Evolutionary conservation across 805 yeast genomes (phyloP), one percentile per base, ranked within the genome.

Genomic region (Cyberlindnera xishuangbannaensis): DNA sequence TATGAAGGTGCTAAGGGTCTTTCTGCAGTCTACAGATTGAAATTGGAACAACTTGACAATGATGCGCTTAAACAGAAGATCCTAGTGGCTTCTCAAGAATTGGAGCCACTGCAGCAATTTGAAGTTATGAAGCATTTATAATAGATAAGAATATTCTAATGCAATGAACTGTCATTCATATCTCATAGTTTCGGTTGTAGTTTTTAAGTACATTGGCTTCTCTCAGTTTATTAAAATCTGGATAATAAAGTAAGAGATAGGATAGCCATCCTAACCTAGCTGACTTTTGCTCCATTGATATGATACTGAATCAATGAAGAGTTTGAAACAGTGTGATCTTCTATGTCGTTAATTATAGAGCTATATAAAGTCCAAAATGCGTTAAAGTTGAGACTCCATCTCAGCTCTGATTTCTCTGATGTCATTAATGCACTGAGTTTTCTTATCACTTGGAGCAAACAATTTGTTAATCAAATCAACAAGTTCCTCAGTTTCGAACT

Each of bases 371-470:
- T n/a, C n/a, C n/a, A n/a, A n/a, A n/a, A n/a, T n/a, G n/a, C n/a
- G n/a, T n/a, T n/a, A n/a, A n/a, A n/a, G n/a, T n/a, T n/a, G n/a
- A n/a, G n/a, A n/a, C n/a, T 20, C 23, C 23, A 20, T 20, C n/a
- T 24, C 28, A 5, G 26, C 33, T 12, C 83, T 71, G 6, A 76
- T 71, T 39, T 64, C 74, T 16, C 57, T 51, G 24, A 64, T 59
- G 28, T 64, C 69, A 14, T 48, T 46, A 32, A 63, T 61, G 23
- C 59, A 55, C 20, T 45, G 48, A 16, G 51, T 47, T 37, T 65
- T 59, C 15, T 58, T 32, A 3, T 44, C 52, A 10, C 67, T 63
- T 28, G 63, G 65, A n/a, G 65, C 65, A 43, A 62, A 63, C n/a
- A 64, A 37, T 33, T 59, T 42, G 24, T 48, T 48, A n/a, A 64